Base-by-base conservation (phyloP, 2,329 filamentous ascomycete species). In the Phaeosphaeriaceae sp. region DNA sequence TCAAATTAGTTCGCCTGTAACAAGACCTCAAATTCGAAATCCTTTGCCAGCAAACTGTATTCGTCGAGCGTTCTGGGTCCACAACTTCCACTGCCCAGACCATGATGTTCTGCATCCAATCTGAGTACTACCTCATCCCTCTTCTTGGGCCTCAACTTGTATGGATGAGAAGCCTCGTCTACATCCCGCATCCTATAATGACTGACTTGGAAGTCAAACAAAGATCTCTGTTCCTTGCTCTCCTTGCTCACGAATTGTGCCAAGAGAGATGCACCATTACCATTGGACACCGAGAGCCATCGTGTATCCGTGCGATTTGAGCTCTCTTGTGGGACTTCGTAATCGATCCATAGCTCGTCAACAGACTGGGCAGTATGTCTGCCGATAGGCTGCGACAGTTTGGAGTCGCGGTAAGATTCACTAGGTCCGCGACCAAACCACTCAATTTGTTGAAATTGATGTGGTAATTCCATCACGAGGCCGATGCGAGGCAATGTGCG, bases 271-370 rank as follows among this genome's bases (percentile, higher is more conserved):
- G 51, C 42, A 15, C 41, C 46, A 7, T 46, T 53, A 11, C 42
- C 46, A 7, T 61, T 52, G 9, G 48, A 43, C 5, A 71, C 13
- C 9, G 72, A 70, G 3, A 88, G 68, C 81, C 83, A 88, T 6
- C 82, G 76, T 0, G 81, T 82, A 28, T 83, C 83, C 46, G 82
- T 83, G 12, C 83, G 76, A 65, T 89, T 89, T 1, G 84, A 84
- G 43, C 81, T 83, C 59, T 89, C 87, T 64, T 90, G 87, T 0
- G 87, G 87, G 17, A 85, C 83, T 15, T 89, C 87, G 60, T 88
- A 88, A 1, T 77, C 74, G 0, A 79, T 78, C 62, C 82, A 80
- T 20, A 89, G 75, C 0, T 80, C 76, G 1, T 77, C 74, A 1
- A 85, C 71, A 1, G 58, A 59, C 9, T 67, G 59, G 0, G 63